Conservation (phyloP, 2,329 filamentous ascomycete species). For the Colletotrichum sansevieriae region DNA sequence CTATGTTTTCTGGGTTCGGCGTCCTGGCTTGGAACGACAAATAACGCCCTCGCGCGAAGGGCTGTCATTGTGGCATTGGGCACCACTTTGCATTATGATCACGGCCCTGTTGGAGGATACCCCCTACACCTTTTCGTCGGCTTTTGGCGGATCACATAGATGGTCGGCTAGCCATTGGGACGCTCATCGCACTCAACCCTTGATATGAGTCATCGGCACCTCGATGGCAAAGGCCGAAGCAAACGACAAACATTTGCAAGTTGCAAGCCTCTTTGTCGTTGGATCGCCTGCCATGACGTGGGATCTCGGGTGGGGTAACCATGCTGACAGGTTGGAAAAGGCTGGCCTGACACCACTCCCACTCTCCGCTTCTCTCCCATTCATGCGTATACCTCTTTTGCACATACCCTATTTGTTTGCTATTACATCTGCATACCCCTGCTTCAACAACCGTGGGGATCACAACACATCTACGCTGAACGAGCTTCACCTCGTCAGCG, state of each 20-base stretch:
- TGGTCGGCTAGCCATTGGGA: slow-evolving; percentile 19
- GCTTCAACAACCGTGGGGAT: slow-evolving; percentile 41
- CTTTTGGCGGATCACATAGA: slow-evolving; percentile 12
- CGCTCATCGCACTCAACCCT: slow-evolving; percentile 2
- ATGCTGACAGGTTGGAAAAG: slow-evolving; percentile 35
- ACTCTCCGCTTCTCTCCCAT: slow-evolving; percentile 36
- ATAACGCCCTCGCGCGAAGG: slow-evolving; percentile 40
- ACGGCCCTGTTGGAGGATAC: slow-evolving; percentile 40
- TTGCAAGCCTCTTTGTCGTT: background rate
- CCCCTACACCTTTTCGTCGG: slow-evolving; percentile 29
- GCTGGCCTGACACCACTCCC: slow-evolving; percentile 39
- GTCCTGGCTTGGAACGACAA: slow-evolving; percentile 38
- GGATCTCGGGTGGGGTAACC: background rate
- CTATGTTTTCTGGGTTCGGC: slow-evolving; percentile 39
- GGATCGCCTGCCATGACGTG: slow-evolving; percentile 1
- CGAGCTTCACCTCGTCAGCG: slow-evolving; percentile 36
- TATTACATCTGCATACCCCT: slow-evolving; percentile 35
- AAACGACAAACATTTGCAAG: background rate
- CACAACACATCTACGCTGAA: slow-evolving; percentile 28
- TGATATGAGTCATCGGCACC: background rate
- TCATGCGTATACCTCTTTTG: slow-evolving; percentile 40
- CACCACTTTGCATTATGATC: slow-evolving; percentile 40
- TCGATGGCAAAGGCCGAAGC: background rate
- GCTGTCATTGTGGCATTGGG: slow-evolving; percentile 37
- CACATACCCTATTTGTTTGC: slow-evolving; percentile 38